A percentile compares a stretch with the other conserved stretches of the same genome.
Conservation (phyloP, 306 rosid genomes). For the Lupinus albus region DNA sequence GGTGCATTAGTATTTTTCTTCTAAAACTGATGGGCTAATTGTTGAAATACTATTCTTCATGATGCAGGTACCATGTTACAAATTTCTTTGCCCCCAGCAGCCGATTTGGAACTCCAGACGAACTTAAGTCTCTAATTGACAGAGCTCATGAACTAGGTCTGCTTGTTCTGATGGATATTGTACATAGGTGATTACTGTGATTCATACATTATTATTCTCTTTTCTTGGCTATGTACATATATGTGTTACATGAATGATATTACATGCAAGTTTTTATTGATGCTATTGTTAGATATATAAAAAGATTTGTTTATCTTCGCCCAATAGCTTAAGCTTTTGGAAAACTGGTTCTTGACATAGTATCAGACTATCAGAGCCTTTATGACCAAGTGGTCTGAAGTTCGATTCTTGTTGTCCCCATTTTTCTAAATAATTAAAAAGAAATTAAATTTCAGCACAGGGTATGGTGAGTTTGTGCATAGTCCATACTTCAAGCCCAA, state of each 20-base stretch:
- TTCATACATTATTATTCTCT: neutral
- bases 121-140: constrained; percentile 88
- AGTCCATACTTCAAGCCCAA: too few relatives aligned
- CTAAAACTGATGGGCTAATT: constrained; percentile 17
- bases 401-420: too few relatives aligned
- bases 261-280: constrained; percentile 32
- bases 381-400: too few relatives aligned
- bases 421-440: too few relatives aligned
- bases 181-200: constrained; percentile 71
- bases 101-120: constrained; percentile 97
- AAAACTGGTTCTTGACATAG: too few relatives aligned
- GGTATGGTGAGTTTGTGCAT: too few relatives aligned
- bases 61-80: constrained; percentile 89
- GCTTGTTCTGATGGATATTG: constrained; percentile 98
- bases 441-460: too few relatives aligned
- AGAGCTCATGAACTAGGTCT: constrained; percentile 93
- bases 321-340: too few relatives aligned
- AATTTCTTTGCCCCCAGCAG: constrained; percentile 99
- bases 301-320: too few relatives aligned
- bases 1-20: constrained; percentile 27
- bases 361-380: too few relatives aligned
- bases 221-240: constrained; percentile 1
- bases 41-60: constrained; percentile 31
- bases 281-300: neutral
- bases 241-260: constrained; percentile 13